Percentiles rank a stretch among this genome's conserved stretches.
Conservation (phyloP, 306 rosid species). For the Acacia confusa region DNA sequence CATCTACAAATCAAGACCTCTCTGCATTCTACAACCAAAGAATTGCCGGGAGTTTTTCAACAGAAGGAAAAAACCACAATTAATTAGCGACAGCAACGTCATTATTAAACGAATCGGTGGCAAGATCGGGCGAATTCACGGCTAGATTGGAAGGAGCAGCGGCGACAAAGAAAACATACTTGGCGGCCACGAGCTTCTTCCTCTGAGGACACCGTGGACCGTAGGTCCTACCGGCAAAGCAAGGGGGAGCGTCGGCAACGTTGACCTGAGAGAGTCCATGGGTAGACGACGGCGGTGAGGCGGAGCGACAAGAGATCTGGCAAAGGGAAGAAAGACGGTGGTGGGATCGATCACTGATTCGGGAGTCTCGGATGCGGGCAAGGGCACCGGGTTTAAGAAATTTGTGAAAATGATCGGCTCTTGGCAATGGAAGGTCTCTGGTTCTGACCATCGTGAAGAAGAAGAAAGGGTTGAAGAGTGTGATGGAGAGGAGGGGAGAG, state of each 20-base stretch:
- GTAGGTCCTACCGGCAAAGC: constrained; percentile 45
- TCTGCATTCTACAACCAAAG: constrained; percentile 44
- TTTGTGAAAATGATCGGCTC: constrained; percentile 54
- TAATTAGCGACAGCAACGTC: constrained; percentile 55
- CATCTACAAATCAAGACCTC: constrained; percentile 23
- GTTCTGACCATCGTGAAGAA: constrained; percentile 51
- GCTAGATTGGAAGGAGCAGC: constrained; percentile 32
- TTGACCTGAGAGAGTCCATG: constrained; percentile 14
- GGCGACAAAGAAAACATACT: constrained; percentile 40
- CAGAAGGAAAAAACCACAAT: constrained; percentile 1
- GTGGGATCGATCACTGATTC: constrained; percentile 68
- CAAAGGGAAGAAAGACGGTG: constrained; percentile 33
- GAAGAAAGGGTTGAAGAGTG: neutral
- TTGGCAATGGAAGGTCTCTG: constrained; percentile 28
- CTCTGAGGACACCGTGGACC: constrained; percentile 62
- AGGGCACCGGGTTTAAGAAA: constrained; percentile 89
- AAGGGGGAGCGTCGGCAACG: constrained; percentile 48
- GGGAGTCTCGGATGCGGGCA: constrained; percentile 84
- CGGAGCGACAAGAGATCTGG: constrained; percentile 36
- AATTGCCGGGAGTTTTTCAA: neutral
- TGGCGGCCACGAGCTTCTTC: constrained; percentile 58
- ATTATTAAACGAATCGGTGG: constrained; percentile 42
- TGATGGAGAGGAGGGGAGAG: too few relatives aligned
- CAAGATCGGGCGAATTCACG: constrained; percentile 43
- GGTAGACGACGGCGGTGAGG: constrained; percentile 30